Conservation (phyloP, 768 basidiomycete species). For the Termitomyces sp. region DNA sequence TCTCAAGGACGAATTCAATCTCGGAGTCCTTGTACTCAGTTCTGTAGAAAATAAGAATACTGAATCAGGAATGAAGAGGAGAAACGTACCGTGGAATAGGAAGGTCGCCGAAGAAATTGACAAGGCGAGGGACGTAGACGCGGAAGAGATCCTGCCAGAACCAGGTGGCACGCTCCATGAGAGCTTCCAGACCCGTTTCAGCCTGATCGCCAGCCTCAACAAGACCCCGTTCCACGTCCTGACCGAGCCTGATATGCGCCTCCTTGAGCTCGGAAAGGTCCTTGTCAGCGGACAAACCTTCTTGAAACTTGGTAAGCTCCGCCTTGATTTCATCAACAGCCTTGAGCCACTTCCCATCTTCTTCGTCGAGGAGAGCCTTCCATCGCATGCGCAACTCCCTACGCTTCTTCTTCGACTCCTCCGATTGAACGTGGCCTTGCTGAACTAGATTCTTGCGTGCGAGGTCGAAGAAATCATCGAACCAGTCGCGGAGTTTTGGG, state of each 20-base stretch:
- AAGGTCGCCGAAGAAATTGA: conserved; percentile 51
- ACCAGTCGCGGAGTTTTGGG: conserved; percentile 48
- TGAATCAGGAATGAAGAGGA: not conserved
- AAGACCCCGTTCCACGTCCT: conserved; percentile 44
- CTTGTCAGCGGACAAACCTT: conserved; percentile 43
- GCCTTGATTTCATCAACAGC: conserved; percentile 42
- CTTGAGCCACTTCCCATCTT: conserved; percentile 50
- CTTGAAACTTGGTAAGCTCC: conserved; percentile 42
- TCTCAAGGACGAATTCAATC: conserved; percentile 72
- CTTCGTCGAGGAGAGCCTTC: conserved; percentile 41
- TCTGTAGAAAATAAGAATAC: conserved; percentile 26
- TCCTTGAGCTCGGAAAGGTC: conserved; percentile 44
- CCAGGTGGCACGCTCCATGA: conserved; percentile 64
- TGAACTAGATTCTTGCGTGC: conserved; percentile 44
- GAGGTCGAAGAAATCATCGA: conserved; percentile 48
- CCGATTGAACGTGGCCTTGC: conserved; percentile 49
- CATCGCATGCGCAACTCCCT: conserved; percentile 48
- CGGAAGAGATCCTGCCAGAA: conserved; percentile 82
- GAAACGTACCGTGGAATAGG: conserved; percentile 62
- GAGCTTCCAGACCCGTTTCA: conserved; percentile 43
- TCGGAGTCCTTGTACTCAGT: conserved; percentile 70
- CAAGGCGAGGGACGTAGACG: conserved; percentile 64
- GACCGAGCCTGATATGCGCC: conserved; percentile 45
- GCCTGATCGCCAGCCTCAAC: conserved; percentile 32
- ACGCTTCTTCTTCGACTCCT: conserved; percentile 39